A percentile compares a stretch with the other conserved stretches of the same genome.
Conservation (phyloP, 129 eudicot species). For the Dittrichia graveolens region DNA sequence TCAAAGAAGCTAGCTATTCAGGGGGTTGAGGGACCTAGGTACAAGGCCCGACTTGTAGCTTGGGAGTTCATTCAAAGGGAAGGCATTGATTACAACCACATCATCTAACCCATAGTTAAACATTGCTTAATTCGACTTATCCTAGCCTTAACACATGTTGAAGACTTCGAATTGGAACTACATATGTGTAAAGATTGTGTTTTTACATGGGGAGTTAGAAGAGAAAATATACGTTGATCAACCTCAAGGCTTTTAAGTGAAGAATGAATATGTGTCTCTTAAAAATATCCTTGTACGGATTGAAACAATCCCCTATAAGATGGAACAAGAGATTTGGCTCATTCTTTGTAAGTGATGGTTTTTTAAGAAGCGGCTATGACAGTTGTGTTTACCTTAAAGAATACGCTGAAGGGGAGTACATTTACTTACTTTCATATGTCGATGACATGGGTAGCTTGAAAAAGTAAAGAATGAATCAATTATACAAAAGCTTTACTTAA, state of each 20-base stretch:
- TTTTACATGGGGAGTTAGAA: not conserved
- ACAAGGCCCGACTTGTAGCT: not conserved
- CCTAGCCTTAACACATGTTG: not conserved
- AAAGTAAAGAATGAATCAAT: not conserved
- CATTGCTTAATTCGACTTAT: not conserved
- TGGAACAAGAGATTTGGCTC: not conserved
- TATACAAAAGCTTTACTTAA: not conserved
- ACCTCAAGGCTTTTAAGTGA: not conserved
- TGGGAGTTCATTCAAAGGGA: not conserved
- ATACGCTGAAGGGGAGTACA: not conserved
- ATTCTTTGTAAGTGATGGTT: not conserved
- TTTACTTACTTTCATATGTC: not conserved
- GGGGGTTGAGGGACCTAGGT: not conserved
- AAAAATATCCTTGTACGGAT: not conserved
- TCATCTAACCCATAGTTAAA: not conserved
- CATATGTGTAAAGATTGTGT: not conserved
- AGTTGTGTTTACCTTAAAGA: not conserved
- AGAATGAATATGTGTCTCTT: not conserved
- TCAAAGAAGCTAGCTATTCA: not conserved
- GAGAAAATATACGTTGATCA: not conserved
- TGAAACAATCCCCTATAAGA: not conserved
- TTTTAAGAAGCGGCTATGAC: not conserved
- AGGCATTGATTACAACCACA: not conserved
- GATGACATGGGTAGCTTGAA: not conserved
- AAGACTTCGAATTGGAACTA: not conserved